Conservation (phyloP, 305 asterid genomes). For the Solanum chacoense region DNA sequence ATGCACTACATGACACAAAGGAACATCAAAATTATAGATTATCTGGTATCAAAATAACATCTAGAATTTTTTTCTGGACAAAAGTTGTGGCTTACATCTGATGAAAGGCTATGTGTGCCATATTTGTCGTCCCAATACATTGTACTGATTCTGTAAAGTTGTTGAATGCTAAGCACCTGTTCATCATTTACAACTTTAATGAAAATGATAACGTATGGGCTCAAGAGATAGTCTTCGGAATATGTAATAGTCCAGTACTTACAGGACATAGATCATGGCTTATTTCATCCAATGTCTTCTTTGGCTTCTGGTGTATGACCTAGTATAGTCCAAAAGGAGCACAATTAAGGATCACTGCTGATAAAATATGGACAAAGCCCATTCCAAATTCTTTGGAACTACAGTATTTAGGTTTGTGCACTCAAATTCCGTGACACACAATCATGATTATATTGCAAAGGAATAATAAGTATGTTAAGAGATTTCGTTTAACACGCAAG, state of each 20-base stretch:
- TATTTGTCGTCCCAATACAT: conserved; percentile 99
- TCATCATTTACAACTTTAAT: conserved; percentile 4
- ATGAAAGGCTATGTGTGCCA: conserved; percentile 92
- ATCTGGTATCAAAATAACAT: neutral
- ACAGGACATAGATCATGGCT: conserved; percentile 97
- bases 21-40: neutral
- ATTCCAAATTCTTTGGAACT: neutral
- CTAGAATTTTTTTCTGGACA: neutral
- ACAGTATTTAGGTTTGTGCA: neutral
- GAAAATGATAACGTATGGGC: neutral
- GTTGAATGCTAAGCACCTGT: conserved; percentile 94
- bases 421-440: neutral
- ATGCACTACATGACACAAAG: neutral
- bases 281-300: conserved; percentile 90
- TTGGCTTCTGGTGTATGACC: conserved; percentile 99
- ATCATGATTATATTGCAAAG: neutral
- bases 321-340: conserved; percentile 21
- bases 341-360: neutral
- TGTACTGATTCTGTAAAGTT: conserved; percentile 93
- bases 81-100: conserved; percentile 47
- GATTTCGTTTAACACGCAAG: neutral
- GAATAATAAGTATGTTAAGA: neutral
- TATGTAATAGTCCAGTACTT: conserved; percentile 17
- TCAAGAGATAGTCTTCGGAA: neutral
- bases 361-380: neutral